Conservation (phyloP, 202 grass and related monocot species). For the Setaria italica region DNA sequence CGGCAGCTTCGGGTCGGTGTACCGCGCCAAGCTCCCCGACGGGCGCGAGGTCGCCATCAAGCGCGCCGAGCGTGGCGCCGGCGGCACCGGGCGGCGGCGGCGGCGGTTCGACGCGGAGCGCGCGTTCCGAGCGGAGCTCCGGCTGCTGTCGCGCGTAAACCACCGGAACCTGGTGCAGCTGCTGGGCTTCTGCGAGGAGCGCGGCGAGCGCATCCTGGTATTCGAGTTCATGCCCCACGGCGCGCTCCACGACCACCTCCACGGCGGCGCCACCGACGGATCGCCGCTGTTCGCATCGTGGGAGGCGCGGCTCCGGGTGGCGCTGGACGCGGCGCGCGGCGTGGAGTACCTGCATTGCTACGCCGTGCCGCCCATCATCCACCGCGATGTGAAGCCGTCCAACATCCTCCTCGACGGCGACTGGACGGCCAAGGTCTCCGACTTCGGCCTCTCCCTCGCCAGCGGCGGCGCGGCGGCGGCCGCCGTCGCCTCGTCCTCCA, state of each 20-base stretch:
- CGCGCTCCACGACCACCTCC: slow-evolving; percentile 86
- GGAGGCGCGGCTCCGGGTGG: slow-evolving; percentile 65
- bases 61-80: slow-evolving; percentile 48
- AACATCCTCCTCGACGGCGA: slow-evolving; percentile 88
- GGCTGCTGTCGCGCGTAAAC: slow-evolving; percentile 77
- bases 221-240: slow-evolving; percentile 88
- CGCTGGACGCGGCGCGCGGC: slow-evolving; percentile 76
- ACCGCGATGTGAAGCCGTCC: slow-evolving; percentile 93
- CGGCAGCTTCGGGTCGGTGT: slow-evolving; percentile 85
- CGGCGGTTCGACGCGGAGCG: slow-evolving; percentile 60
- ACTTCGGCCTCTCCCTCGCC: slow-evolving; percentile 84
- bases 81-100: slow-evolving; percentile 6
- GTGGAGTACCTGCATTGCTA: slow-evolving; percentile 91
- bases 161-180: slow-evolving; percentile 86
- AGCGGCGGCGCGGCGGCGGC: background rate
- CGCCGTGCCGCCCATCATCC: slow-evolving; percentile 88
- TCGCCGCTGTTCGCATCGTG: slow-evolving; percentile 75
- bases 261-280: slow-evolving; percentile 4
- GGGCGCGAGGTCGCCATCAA: slow-evolving; percentile 82
- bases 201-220: slow-evolving; percentile 79
- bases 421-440: slow-evolving; percentile 93
- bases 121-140: slow-evolving; percentile 80
- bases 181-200: slow-evolving; percentile 80
- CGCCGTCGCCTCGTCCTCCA: background rate
- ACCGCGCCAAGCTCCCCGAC: slow-evolving; percentile 70